These are phyloP conservation scores for Arthrobotrys conoides DNA, from an alignment of 2,329 filamentous ascomycete genomes.

Conservation along the genomic window DNA sequence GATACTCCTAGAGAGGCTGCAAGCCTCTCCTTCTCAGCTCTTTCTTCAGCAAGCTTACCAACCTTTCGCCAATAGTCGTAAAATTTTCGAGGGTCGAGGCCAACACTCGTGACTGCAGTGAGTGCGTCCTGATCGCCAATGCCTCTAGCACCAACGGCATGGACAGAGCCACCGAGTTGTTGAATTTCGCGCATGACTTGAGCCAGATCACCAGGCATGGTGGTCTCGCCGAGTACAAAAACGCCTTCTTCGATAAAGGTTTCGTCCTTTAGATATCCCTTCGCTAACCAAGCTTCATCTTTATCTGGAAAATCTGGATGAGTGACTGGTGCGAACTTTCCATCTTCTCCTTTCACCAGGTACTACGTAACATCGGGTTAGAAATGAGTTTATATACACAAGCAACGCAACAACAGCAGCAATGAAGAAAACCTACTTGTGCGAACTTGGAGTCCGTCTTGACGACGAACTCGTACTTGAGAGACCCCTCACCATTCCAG, in stretches of 20 bases:
- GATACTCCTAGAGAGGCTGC: background rate
- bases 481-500: constrained; percentile 38
- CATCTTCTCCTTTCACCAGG: constrained; percentile 21
- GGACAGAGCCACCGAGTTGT: constrained; percentile 18
- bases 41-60: background rate
- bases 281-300: constrained; percentile 18
- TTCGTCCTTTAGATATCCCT: constrained; percentile 39
- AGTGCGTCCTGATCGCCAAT: constrained; percentile 39
- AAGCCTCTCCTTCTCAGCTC: background rate
- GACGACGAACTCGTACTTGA: constrained; percentile 37
- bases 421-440: constrained; percentile 24
- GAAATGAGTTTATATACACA: background rate
- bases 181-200: constrained; percentile 24
- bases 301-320: constrained; percentile 34
- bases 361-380: constrained; percentile 25
- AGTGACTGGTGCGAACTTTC: constrained; percentile 21
- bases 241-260: constrained; percentile 45
- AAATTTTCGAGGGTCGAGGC: constrained; percentile 38
- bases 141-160: constrained; percentile 30
- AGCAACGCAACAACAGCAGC: background rate
- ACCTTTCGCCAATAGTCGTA: constrained; percentile 52
- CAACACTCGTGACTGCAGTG: constrained; percentile 27
- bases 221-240: constrained; percentile 49
- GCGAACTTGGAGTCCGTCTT: constrained; percentile 33
- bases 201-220: constrained; percentile 19